phyloP scores from a whole-genome alignment of 768 basidiomycete genomes.

The Panaeolus cyanescens region DNA sequence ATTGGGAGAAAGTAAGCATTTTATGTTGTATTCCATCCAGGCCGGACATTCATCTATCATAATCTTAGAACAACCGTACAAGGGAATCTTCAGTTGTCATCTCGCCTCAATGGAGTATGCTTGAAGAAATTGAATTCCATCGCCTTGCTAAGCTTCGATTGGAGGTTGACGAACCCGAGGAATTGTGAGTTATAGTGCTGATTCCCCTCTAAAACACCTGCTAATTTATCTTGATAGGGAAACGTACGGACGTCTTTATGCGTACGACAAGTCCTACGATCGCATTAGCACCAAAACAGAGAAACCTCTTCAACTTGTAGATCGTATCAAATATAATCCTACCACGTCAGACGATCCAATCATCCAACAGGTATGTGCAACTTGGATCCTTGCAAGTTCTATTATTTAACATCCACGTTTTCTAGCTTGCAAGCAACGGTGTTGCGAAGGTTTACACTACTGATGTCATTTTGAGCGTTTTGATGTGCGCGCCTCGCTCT shows the following conservation, averaged over 20 bases:
- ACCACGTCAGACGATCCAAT: conserved; percentile 98
- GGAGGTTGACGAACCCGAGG: conserved; percentile 92
- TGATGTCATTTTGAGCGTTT: conserved; percentile 90
- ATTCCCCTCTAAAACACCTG: background rate
- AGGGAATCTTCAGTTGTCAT: conserved; percentile 95
- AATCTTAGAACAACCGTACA: conserved; percentile 67
- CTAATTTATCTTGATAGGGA: conserved; percentile 50
- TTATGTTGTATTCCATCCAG: background rate
- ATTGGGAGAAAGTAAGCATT: conserved; percentile 85
- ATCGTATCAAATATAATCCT: conserved; percentile 95
- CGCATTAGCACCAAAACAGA: conserved; percentile 94
- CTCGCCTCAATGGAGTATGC: conserved; percentile 88
- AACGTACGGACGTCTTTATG: conserved; percentile 85
- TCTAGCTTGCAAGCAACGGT: conserved; percentile 76
- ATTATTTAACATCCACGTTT: conserved; percentile 1
- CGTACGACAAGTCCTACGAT: conserved; percentile 95
- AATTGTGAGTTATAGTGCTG: conserved; percentile 61
- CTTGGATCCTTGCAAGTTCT: conserved; percentile 4
- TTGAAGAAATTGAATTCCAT: conserved; percentile 97
- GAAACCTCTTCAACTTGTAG: conserved; percentile 86
- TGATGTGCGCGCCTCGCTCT: conserved; percentile 95
- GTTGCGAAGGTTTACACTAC: conserved; percentile 91
- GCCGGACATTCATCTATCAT: too few relatives aligned
- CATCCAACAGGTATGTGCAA: conserved; percentile 76
- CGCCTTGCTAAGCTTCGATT: conserved; percentile 88